These are phyloP conservation scores for Tulasnella calospora DNA, from an alignment of 768 basidiomycete genomes.

Conservation along the genomic window DNA sequence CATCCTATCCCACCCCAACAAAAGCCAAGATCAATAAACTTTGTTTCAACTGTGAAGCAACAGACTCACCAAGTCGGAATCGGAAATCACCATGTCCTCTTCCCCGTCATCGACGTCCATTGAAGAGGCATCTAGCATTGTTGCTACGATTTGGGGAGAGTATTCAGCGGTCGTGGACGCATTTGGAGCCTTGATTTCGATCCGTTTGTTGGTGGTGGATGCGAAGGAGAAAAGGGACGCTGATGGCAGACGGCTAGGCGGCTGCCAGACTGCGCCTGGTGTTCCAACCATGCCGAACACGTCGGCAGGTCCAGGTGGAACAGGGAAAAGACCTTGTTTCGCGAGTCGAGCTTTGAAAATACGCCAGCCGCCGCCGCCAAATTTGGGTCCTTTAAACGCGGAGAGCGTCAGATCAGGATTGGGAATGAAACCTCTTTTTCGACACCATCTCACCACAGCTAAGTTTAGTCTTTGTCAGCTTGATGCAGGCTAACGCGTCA, in stretches of 20 bases:
- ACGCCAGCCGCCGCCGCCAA: neutral
- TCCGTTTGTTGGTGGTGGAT: neutral
- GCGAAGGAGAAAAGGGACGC: neutral
- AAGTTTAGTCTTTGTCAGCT: neutral
- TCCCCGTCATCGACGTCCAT: neutral
- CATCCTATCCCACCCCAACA: too few species aligned
- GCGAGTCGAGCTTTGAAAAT: neutral
- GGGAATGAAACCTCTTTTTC: neutral
- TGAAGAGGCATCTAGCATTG: neutral
- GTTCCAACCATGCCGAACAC: too few species aligned
- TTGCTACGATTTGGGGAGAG: too few species aligned
- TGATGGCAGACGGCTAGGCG: neutral
- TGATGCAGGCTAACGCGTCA: neutral
- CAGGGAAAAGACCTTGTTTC: too few species aligned
- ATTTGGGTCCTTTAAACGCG: neutral
- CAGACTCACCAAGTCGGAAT: too few species aligned
- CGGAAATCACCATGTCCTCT: too few species aligned
- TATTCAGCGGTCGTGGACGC: too few species aligned
- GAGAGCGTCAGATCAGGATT: too few species aligned
- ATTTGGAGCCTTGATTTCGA: neutral
- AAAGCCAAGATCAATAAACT: too few species aligned
- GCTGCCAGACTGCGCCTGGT: neutral
- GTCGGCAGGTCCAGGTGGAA: neutral
- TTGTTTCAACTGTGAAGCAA: too few species aligned
- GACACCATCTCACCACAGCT: neutral